Evolutionary conservation across 176 grass and related monocot genomes (phyloP), one percentile per base, ranked within the genome.

Genomic region (Chrysopogon serrulatus): DNA sequence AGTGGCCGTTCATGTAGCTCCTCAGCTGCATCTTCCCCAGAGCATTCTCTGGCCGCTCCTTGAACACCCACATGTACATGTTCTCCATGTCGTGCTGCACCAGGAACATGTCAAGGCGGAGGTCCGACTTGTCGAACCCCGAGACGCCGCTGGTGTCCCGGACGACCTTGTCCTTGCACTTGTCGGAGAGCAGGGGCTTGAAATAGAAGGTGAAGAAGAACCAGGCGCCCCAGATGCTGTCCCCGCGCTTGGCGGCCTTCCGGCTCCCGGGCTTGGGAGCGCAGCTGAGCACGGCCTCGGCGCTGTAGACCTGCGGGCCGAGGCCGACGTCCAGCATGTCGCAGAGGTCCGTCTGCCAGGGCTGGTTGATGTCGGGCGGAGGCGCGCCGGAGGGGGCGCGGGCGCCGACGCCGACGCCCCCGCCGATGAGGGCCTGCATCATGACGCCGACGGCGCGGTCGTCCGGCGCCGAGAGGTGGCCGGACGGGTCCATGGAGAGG

Each of bases 31-130:
- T 99, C 93, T 99, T 99, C 3, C 96, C 96, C 5, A 99, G 93
- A 14, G 93, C 89, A 85, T 96, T 99, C 49, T 99, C 96, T 14
- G 91, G 93, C 36, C 96, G 87, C 83, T 96, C 96, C 85, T 96
- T 99, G 93, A 96, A 99, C 13, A 90, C 93, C 96, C 96, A 99
- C 96, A 99, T 99, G 78, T 99, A 99, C 96, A 99, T 96, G 83
- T 99, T 99, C 85, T 99, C 96, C 96, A 99, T 90, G 91, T 99
- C 96, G 44, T 99, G 96, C 86, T 99, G 96, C 82, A 99, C 96
- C 68, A 99, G 73, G 81, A 99, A 99, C 71, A 95, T 89, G 67
- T 99, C 96, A 2, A 92, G 87, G 44, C 78, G 76, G 85, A 99
- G 88, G 78, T 99, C 96, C 19, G 96, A 87, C 66, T 92, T 95